Base-by-base conservation (phyloP, 345 rosid genomes). In the Carallia brachiata region DNA sequence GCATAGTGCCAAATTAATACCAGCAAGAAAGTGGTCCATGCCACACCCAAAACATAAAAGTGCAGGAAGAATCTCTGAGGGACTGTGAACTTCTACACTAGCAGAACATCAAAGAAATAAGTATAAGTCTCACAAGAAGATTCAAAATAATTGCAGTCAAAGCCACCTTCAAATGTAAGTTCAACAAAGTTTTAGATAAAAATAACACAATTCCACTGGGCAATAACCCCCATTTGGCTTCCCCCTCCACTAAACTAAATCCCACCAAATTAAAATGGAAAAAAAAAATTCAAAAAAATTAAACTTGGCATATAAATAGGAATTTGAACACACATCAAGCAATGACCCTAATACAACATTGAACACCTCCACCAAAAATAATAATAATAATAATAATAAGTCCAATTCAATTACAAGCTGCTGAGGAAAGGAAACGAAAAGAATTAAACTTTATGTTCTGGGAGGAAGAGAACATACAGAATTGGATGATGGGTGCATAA, bases 1-100 rank as follows among this genome's bases (percentile, higher is more conserved):
- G 74, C 70, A 48, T 64, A 75, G 63, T 36, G 52, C 67, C 75
- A 60, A 37, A 34, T 70, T 54, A 52, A 2, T 30, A 65, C 53
- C 27, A 70, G 52, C 50, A 70, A 59, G 50, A 75, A 60, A 10
- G 67, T 15, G 10, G 79, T 70, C 75, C 63, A 65, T 5, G 31
- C 30, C 59, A 69, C 47, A 39, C 37, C 75, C 61, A 63, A 18
- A 39, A 40, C 34, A 54, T 71, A 63, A 63, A 71, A 39, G 27
- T 55, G 74, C 15, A 13, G 23, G 36, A 56, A 62, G 74, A 71
- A 40, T 44, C 63, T 37, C 27, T 54, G 63, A 18, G 57, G 63
- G 6, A 62, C 62, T 9, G 62, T 71, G 47, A 71, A 40, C 56
- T 63, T 71, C 66, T 60, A 52, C 9, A 31, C 71, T 52, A 50